Percentiles rank a stretch among this genome's conserved stretches.
These are phyloP conservation scores for Catunica adiposa DNA, from an alignment of 2,329 filamentous ascomycete genomes.

Conservation along the genomic window DNA sequence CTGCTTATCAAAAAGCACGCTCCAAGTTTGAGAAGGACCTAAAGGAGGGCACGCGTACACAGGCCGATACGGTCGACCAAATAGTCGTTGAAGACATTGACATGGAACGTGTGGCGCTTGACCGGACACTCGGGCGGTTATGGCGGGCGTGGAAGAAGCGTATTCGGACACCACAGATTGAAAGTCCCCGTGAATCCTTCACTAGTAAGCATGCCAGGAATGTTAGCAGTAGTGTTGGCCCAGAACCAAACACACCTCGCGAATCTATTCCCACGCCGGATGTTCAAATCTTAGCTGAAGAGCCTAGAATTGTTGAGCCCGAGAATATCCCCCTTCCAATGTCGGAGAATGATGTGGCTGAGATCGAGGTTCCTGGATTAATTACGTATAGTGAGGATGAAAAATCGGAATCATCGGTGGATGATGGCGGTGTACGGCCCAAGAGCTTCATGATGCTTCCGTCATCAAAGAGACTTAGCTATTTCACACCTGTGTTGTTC, in stretches of 20 bases:
- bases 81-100: conserved; percentile 80
- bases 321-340: conserved; percentile 49
- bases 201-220: conserved; percentile 19
- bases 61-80: conserved; percentile 40
- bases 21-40: conserved; percentile 42
- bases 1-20: conserved; percentile 54
- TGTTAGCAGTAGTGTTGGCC: conserved; percentile 19
- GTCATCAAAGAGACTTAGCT: conserved; percentile 13
- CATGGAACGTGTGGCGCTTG: conserved; percentile 83
- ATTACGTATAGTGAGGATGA: conserved; percentile 47
- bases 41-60: conserved; percentile 31
- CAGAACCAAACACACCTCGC: neutral
- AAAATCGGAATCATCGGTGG: conserved; percentile 25
- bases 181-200: conserved; percentile 29
- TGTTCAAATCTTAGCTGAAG: conserved; percentile 19
- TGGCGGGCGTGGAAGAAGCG: conserved; percentile 95
- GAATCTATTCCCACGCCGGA: conserved; percentile 15
- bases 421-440: conserved; percentile 23
- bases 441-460: conserved; percentile 30
- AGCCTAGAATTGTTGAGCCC: conserved; percentile 27
- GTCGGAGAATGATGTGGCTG: conserved; percentile 50
- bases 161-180: conserved; percentile 40
- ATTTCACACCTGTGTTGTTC: conserved; percentile 13
- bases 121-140: conserved; percentile 69
- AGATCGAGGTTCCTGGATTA: conserved; percentile 65